Base-by-base conservation (phyloP, 257 asterid genomes). In the Petunia axillaris region DNA sequence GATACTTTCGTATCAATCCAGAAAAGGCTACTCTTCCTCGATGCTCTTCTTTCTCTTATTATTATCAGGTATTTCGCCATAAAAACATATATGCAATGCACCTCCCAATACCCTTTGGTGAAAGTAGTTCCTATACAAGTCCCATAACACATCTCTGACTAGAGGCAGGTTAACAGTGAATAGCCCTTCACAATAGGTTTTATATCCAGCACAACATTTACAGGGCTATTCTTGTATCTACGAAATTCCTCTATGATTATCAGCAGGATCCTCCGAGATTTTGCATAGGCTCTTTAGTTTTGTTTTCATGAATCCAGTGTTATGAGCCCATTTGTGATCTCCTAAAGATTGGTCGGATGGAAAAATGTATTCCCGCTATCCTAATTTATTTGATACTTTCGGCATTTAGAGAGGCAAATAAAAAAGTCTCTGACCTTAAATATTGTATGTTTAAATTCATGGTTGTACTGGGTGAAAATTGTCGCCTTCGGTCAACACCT, bases 121-220 rank as follows among this genome's bases (percentile, higher is more conserved):
- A 78, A 95, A 88, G 79, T 83, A 90, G 88, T 85, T 89, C 87
- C 78, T 87, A 64, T 93, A 92, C 86, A 95, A 82, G 78, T 91
- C 96, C 99, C 99, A 95, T 79, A 95, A 92, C 90, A 92, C 99
- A 48, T 95, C 97, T 78, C 99, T 95, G 2, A 57, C 44, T 74
- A 37, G 13, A 35, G 25, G 96, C 83, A 95, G 97, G 97, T 89
- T 86, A 95, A 89, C 83, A 95, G 83, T 82, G 97, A 93, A 87
- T 93, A 93, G 83, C 99, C 98, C 90, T 93, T 95, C 64, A 91
- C 94, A 82, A 93, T 98, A 70, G 87, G 86, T 88, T 89, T 87
- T 95, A 93, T 87, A 87, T 95, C 99, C 70, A 95, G 90, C 63
- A 35, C 14, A 16, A 46, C 62, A 35, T 60, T 48, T 2, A 37